Percentiles rank a stretch among this genome's conserved stretches.
Conservation (phyloP, 306 rosid species). For the Myrica gale region DNA sequence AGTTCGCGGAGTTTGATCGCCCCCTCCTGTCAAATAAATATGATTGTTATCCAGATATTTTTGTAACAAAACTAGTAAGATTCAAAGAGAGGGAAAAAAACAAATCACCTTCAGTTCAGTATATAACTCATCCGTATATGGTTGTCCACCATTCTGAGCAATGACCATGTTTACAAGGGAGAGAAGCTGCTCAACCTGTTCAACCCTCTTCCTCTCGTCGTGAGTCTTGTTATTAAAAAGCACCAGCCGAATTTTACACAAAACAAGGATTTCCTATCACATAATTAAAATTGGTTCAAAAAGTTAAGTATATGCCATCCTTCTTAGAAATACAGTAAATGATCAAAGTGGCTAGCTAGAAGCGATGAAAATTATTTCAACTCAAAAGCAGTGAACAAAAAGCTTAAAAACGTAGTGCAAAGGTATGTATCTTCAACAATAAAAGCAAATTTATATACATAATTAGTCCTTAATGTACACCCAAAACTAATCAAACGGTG, state of each 20-base stretch:
- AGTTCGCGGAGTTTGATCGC: conserved; percentile 49
- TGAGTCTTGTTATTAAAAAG: conserved; percentile 86
- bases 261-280: conserved; percentile 55
- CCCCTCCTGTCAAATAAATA: too few species aligned
- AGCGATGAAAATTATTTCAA: background rate
- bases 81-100: background rate
- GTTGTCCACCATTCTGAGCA: conserved; percentile 57
- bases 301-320: background rate
- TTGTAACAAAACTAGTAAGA: too few species aligned
- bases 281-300: conserved; percentile 19
- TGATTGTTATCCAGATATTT: too few species aligned
- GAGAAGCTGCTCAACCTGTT: conserved; percentile 67
- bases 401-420: background rate
- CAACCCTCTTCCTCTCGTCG: conserved; percentile 51
- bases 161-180: conserved; percentile 48
- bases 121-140: conserved; percentile 69
- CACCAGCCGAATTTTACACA: conserved; percentile 60
- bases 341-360: background rate
- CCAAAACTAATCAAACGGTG: background rate
- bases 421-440: too few species aligned
- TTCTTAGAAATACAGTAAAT: background rate
- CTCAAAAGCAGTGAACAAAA: background rate
- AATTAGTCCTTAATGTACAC: background rate
- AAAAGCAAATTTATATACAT: too few species aligned
- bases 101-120: conserved; percentile 62